Conservation (phyloP, 192 early-diverging fungal genomes). For the Coemansia sp. region DNA sequence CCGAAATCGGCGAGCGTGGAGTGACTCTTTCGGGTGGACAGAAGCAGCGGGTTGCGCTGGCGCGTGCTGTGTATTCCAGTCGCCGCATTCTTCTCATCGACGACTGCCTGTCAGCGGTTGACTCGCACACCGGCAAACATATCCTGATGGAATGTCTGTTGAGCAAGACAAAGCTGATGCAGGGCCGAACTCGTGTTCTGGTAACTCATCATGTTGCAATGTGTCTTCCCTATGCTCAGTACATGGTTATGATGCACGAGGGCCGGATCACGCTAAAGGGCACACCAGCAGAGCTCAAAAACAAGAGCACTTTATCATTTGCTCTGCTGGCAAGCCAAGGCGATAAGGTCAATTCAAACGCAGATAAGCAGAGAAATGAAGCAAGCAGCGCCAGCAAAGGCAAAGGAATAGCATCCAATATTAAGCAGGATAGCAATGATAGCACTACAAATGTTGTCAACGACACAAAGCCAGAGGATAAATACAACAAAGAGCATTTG, state of each 20-base stretch:
- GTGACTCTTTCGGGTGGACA: slow-evolving; percentile 79
- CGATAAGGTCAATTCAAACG: too few species aligned
- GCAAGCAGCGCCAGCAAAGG: neutral
- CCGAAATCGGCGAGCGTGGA: slow-evolving; percentile 85
- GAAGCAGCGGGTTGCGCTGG: slow-evolving; percentile 78
- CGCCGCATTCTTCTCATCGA: slow-evolving; percentile 78
- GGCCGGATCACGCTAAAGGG: too few species aligned
- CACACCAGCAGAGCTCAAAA: too few species aligned
- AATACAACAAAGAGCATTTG: too few species aligned
- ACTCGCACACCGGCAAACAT: too few species aligned
- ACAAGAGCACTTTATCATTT: slow-evolving; percentile 11
- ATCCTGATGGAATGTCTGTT: slow-evolving; percentile 62
- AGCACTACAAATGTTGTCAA: neutral
- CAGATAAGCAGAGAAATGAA: neutral
- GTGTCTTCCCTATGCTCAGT: too few species aligned
- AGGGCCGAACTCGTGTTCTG: slow-evolving; percentile 66
- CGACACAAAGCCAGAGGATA: too few species aligned
- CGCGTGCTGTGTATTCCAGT: too few species aligned
- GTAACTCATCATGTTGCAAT: too few species aligned
- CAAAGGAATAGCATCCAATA: neutral
- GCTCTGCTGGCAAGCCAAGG: neutral
- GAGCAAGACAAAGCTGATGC: too few species aligned
- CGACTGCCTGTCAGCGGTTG: slow-evolving; percentile 89
- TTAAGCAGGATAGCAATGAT: slow-evolving; percentile 26
- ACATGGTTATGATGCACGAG: slow-evolving; percentile 57